Conservation (phyloP, 2,329 filamentous ascomycete species). For the Orbilia javanica region DNA sequence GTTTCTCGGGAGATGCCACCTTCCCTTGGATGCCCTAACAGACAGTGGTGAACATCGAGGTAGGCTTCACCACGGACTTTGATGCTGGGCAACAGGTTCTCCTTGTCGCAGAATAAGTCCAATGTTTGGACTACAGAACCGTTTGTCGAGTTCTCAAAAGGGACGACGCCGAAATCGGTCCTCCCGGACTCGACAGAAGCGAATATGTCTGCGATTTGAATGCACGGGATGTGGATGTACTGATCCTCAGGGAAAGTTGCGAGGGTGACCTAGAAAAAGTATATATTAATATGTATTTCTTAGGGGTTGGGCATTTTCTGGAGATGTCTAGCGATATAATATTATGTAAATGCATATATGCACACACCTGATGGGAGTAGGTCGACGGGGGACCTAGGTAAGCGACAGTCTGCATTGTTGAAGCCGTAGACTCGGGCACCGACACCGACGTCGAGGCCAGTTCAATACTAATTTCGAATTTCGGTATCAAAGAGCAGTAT, state of each 20-base stretch:
- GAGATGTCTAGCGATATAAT: conserved; percentile 29
- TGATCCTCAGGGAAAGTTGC: conserved; percentile 63
- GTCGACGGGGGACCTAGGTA: conserved; percentile 76
- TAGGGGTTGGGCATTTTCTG: too few species aligned
- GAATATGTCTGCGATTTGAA: conserved; percentile 76
- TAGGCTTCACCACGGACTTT: conserved; percentile 86
- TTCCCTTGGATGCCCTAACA: conserved; percentile 74
- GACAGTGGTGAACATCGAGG: conserved; percentile 86
- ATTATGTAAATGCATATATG: conserved; percentile 25
- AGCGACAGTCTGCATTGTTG: conserved; percentile 66
- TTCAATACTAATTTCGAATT: neutral
- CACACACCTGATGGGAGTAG: conserved; percentile 76
- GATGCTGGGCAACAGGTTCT: conserved; percentile 75
- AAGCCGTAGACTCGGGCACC: neutral
- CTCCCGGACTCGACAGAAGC: conserved; percentile 77
- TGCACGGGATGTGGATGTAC: conserved; percentile 39
- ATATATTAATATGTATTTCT: neutral
- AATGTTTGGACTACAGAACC: conserved; percentile 91
- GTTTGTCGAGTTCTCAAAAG: conserved; percentile 96
- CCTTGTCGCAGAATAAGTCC: conserved; percentile 85
- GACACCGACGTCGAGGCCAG: neutral
- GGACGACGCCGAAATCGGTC: conserved; percentile 82
- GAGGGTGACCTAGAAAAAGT: conserved; percentile 61
- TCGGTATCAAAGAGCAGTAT: neutral
- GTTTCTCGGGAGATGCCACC: conserved; percentile 66